Percentiles rank a stretch among this genome's conserved stretches.
These are phyloP conservation scores for Claviceps pusilla DNA, from an alignment of 2,329 filamentous ascomycete species.

Conservation along the genomic window DNA sequence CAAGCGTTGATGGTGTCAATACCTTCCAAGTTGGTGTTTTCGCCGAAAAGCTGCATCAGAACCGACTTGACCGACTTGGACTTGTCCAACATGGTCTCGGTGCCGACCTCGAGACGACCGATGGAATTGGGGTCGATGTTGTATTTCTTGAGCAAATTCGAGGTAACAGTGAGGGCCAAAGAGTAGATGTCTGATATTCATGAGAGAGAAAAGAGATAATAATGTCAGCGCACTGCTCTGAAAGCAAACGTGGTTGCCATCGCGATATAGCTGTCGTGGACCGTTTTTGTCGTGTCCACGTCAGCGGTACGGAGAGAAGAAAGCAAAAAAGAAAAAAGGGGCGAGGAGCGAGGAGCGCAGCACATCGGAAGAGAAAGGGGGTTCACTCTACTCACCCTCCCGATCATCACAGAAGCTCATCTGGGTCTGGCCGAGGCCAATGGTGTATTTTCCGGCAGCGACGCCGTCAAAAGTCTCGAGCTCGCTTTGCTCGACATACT, in stretches of 20 bases:
- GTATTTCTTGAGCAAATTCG: constrained; percentile 70
- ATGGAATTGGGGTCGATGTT: constrained; percentile 64
- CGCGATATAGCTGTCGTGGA: too few relatives aligned
- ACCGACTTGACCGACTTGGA: constrained; percentile 84
- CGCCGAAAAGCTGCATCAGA: constrained; percentile 72
- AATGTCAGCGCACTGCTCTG: neutral
- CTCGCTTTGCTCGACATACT: constrained; percentile 76
- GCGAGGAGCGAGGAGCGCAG: neutral
- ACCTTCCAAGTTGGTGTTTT: constrained; percentile 73
- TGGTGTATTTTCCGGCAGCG: constrained; percentile 72
- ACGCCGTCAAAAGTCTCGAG: constrained; percentile 81
- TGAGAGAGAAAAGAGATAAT: neutral
- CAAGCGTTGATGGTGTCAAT: constrained; percentile 74
- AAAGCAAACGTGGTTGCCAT: neutral
- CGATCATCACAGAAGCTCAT: constrained; percentile 88
- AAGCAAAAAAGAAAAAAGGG: neutral
- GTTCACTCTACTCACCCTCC: constrained; percentile 46
- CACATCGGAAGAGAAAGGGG: neutral
- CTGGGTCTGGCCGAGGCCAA: constrained; percentile 78
- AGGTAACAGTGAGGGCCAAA: constrained; percentile 61
- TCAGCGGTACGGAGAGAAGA: neutral
- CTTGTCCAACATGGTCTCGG: constrained; percentile 76
- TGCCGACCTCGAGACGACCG: constrained; percentile 71
- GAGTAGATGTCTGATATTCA: constrained; percentile 63
- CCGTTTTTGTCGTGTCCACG: neutral